Evolutionary conservation across 2,329 filamentous ascomycete species (phyloP).

Genomic region (Lasiodiplodia citricola): DNA sequence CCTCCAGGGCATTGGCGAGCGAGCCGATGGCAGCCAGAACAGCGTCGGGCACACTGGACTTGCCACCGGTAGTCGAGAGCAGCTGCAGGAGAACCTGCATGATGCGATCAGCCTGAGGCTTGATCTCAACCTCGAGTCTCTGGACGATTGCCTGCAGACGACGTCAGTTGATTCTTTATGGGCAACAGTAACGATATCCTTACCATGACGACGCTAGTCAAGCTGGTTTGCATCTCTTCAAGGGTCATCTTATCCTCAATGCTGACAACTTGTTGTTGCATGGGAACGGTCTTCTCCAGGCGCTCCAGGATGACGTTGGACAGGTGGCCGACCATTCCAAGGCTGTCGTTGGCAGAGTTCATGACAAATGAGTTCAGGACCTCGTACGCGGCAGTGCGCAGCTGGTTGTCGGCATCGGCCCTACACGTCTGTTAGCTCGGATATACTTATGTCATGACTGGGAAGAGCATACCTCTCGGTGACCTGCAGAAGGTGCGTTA

Average conservation of each 20-base stretch:
- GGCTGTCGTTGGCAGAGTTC: constrained; percentile 85
- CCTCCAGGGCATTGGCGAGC: constrained; percentile 89
- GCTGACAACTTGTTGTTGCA: constrained; percentile 93
- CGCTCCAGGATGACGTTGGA: constrained; percentile 90
- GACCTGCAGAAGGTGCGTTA: constrained; percentile 81
- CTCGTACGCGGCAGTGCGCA: constrained; percentile 95
- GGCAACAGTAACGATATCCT: constrained; percentile 31
- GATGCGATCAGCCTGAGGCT: constrained; percentile 87
- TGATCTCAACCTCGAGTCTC: constrained; percentile 88
- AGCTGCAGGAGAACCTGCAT: constrained; percentile 89
- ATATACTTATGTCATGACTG: background rate
- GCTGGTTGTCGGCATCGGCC: constrained; percentile 80
- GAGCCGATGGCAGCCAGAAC: constrained; percentile 91
- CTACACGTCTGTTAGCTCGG: constrained; percentile 36
- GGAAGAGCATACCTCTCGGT: constrained; percentile 67
- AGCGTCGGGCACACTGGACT: constrained; percentile 93
- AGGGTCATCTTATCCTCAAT: constrained; percentile 95
- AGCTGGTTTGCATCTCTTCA: constrained; percentile 96
- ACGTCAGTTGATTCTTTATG: constrained; percentile 1
- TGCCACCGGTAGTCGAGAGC: constrained; percentile 75
- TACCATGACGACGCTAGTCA: constrained; percentile 83
- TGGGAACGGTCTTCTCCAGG: constrained; percentile 83
- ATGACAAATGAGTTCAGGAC: constrained; percentile 94
- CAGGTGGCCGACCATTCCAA: constrained; percentile 78
- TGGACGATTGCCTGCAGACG: constrained; percentile 73